These are phyloP conservation scores for Volutella citrinella DNA, from an alignment of 2,329 filamentous ascomycete genomes.

Conservation along the genomic window DNA sequence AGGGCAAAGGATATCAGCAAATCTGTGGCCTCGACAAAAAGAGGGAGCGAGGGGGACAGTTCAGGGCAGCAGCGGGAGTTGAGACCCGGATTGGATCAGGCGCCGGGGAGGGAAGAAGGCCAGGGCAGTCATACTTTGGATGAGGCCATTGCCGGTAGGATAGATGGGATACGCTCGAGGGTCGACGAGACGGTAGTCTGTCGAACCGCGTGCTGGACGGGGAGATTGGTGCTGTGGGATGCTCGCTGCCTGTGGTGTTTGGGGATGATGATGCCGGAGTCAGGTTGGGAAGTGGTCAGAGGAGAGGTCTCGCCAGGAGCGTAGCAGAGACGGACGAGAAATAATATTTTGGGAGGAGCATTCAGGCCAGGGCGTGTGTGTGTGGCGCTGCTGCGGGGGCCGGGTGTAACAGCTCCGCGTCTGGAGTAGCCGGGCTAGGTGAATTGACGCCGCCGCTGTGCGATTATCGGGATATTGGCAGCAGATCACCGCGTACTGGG, in stretches of 20 bases:
- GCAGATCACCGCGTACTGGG: too few species aligned
- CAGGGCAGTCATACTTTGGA: conserved; percentile 52
- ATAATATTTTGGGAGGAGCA: conserved; percentile 39
- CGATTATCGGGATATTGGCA: conserved; percentile 32
- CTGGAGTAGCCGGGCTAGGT: conserved; percentile 22
- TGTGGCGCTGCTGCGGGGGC: conserved; percentile 28
- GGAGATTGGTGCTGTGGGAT: conserved; percentile 19
- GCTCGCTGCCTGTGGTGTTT: conserved; percentile 14
- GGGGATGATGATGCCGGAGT: conserved; percentile 13
- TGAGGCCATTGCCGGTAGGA: conserved; percentile 54
- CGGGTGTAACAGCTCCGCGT: conserved; percentile 21
- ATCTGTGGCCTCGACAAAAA: conserved; percentile 30
- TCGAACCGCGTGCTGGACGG: conserved; percentile 27
- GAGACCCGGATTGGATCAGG: too few species aligned
- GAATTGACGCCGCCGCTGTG: conserved; percentile 31
- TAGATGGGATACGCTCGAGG: conserved; percentile 32
- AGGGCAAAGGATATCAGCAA: conserved; percentile 31
- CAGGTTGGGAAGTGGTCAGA: conserved; percentile 21
- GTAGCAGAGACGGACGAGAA: conserved; percentile 31
- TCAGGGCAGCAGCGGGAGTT: conserved; percentile 18
- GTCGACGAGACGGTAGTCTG: conserved; percentile 31
- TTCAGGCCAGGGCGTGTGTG: conserved; percentile 26
- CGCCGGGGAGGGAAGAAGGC: too few species aligned
- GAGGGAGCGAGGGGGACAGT: conserved; percentile 24
- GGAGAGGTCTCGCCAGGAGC: conserved; percentile 22